A percentile compares a stretch with the other conserved stretches of the same genome.
phyloP scores from a whole-genome alignment of 163 green algal genomes.

The Botryococcus braunii region DNA sequence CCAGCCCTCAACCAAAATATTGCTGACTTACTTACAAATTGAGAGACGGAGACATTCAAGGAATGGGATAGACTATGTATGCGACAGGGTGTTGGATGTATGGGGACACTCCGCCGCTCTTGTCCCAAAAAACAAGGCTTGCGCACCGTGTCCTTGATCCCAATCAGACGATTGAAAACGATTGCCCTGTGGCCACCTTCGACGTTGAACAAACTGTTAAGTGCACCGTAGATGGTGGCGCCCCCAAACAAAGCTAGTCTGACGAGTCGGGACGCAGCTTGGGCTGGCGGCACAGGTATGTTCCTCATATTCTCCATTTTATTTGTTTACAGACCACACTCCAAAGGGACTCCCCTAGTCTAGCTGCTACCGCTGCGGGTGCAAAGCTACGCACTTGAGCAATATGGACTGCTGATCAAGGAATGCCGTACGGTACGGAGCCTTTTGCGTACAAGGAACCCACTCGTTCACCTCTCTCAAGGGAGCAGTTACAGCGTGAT shows the following conservation, averaged over 20 bases:
- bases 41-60: too few species aligned
- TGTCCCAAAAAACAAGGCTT: background rate
- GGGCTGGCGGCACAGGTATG: constrained; percentile 26
- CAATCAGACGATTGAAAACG: constrained; percentile 93
- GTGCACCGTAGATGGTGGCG: constrained; percentile 56
- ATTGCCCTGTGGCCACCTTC: constrained; percentile 97
- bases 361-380: background rate
- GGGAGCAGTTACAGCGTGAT: background rate
- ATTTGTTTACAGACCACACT: too few species aligned
- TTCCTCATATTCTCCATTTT: constrained; percentile 41
- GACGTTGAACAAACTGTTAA: constrained; percentile 95
- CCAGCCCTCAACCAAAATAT: too few species aligned
- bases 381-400: background rate
- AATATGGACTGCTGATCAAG: background rate
- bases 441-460: background rate
- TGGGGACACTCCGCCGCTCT: too few species aligned
- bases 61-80: too few species aligned
- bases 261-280: constrained; percentile 16
- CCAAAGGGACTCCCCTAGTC: too few species aligned
- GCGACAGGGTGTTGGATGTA: too few species aligned
- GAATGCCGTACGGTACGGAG: background rate
- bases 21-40: too few species aligned
- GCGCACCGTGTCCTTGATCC: constrained; percentile 88
- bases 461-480: background rate
- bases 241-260: constrained; percentile 32